A percentile compares a stretch with the other conserved stretches of the same genome.
phyloP scores from a whole-genome alignment of 768 basidiomycete genomes.

The Suillus placidus region DNA sequence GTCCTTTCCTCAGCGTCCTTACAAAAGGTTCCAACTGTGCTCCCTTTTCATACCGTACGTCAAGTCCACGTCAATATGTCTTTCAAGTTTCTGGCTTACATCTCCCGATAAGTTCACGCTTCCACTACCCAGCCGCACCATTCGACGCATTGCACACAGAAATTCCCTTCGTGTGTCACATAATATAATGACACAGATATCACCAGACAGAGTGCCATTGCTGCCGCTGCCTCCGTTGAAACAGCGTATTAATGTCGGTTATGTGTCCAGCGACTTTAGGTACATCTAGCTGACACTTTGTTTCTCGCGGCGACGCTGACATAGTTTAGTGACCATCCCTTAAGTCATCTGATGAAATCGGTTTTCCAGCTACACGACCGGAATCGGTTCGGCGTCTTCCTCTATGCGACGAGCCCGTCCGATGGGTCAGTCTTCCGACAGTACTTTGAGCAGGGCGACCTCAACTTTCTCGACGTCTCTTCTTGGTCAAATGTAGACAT shows the following conservation, averaged over 20 bases:
- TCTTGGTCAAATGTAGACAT: conserved; percentile 39
- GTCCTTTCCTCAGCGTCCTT: conserved; percentile 28
- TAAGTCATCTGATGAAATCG: conserved; percentile 55
- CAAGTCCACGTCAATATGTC: neutral
- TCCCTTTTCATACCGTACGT: conserved; percentile 53
- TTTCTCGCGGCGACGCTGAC: neutral
- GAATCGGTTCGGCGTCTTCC: conserved; percentile 42
- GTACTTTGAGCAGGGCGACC: conserved; percentile 44
- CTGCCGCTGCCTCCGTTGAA: conserved; percentile 44
- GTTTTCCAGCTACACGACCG: conserved; percentile 48
- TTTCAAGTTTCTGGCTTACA: neutral
- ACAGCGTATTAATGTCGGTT: conserved; percentile 48
- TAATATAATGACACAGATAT: conserved; percentile 42
- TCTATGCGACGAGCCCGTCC: conserved; percentile 52
- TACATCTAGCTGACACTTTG: conserved; percentile 22
- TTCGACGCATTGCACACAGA: conserved; percentile 49
- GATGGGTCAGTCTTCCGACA: conserved; percentile 47
- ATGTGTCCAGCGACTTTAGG: conserved; percentile 52
- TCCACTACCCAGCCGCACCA: conserved; percentile 42
- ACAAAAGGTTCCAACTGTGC: conserved; percentile 42
- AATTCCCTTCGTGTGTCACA: conserved; percentile 51
- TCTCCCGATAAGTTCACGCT: conserved; percentile 45
- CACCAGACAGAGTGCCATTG: conserved; percentile 41
- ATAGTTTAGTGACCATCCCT: conserved; percentile 47
- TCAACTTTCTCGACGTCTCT: conserved; percentile 46